A percentile compares a stretch with the other conserved stretches of the same genome.
Evolutionary conservation across 225 moss, liverwort and hornwort species (phyloP).

Genomic region (Sphagnum contortum): DNA sequence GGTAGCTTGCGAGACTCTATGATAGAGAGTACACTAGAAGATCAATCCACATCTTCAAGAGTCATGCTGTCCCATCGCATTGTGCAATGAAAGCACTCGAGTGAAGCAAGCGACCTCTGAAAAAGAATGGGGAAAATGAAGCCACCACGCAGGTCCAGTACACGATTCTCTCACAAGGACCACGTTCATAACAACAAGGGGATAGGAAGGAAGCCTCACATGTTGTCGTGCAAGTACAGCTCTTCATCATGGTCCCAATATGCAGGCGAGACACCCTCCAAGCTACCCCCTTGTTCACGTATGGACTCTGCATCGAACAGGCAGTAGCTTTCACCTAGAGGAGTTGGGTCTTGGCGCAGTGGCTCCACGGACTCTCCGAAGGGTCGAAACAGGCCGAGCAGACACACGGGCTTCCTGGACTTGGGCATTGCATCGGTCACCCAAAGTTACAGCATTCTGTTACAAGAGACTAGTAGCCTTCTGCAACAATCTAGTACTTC

Average conservation of each 20-base stretch:
- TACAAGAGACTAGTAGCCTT: no score
- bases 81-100: neutral
- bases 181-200: neutral
- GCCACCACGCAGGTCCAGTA: neutral
- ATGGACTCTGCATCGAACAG: conserved; percentile 60
- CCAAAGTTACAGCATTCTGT: no score
- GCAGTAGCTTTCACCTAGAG: conserved; percentile 19
- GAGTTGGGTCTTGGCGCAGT: no score
- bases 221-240: conserved; percentile 68
- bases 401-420: no score
- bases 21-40: no score
- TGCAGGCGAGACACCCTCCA: conserved; percentile 55
- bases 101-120: neutral
- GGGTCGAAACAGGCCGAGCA: no score
- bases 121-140: neutral
- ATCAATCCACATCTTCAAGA: neutral
- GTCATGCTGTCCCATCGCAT: neutral
- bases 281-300: conserved; percentile 46
- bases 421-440: no score
- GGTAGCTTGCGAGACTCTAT: no score
- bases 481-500: no score
- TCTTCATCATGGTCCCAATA: conserved; percentile 91
- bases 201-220: conserved; percentile 13
- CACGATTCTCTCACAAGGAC: no score
- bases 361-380: no score